Evolutionary conservation across 805 yeast genomes (phyloP), one percentile per base, ranked within the genome.

Genomic region (Saturnispora besseyi): DNA sequence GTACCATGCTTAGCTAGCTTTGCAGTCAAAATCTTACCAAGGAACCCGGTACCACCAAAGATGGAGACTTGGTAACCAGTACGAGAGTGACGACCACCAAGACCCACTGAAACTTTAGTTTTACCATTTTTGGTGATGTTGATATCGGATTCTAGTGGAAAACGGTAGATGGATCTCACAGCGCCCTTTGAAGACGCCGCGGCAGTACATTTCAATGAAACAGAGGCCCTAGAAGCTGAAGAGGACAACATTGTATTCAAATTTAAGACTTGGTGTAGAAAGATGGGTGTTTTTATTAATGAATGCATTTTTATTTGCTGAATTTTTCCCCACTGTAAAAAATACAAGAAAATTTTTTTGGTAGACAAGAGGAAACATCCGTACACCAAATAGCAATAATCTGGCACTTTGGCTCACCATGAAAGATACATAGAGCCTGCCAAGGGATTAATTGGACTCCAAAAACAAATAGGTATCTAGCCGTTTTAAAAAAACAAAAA

Each of bases 11-110:
- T 75, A 54, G 91, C 95, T 58, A 87, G 72, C 61, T 82, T 83
- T 33, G 90, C 71, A 18, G 79, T 76, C 53, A 87, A 66, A 56
- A 83, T 77, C 45, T 87, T 77, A 44, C 96, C 96, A 52, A 87
- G 69, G 64, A 83, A 81, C 2, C 95, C 95, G 44, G 82, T 71
- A 34, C 83, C 86, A 9, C 96, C 96, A 62, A 87, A 87, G 2
- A 87, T 93, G 1, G 96, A 85, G 22, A 90, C 95, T 3, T 90
- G 85, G 68, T 81, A 85, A 2, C 96, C 96, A 8, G 91, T 82
- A 71, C 95, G 77, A 29, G 95, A 85, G 4, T 91, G 83, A 51
- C 87, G 75, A 30, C 95, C 95, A 44, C 95, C 93, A 45, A 77
- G 69, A 53, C 96, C 96, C 33, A 74, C 71, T n/a, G 85, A 66